Base-by-base conservation (phyloP, 495 filamentous ascomycete genomes). In the Staphylotrichum tortipilum region DNA sequence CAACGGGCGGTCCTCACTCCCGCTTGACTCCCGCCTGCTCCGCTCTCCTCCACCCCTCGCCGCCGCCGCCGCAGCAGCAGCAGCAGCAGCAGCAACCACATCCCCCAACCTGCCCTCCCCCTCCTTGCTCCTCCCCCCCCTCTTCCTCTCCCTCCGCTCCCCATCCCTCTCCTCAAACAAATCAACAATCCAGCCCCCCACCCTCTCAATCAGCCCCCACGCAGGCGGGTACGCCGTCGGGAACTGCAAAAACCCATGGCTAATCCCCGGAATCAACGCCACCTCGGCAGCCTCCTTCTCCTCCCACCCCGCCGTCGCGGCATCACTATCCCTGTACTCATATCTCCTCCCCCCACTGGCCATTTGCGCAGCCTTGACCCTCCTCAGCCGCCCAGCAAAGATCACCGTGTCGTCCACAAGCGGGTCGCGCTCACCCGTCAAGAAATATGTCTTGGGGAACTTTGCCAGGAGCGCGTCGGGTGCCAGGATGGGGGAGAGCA, bases 361-460 rank as follows among this genome's bases (percentile, higher is more conserved):
- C 40, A 72, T 57, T 29, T 74, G 74, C 2, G 82, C 84, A 5
- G 83, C 73, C 57, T 95, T 94, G 6, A 87, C 89, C 36, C 89
- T 79, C 12, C 89, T 76, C 7, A 98, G 65, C 1, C 94, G 73
- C 4, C 94, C 94, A 0, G 90, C 89, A 55, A 98, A 95, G 49
- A 98, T 88, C 3, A 94, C 86, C 0, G 92, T 98, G 66, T 98
- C 92, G 60, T 98, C 92, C 3, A 96, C 91, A 1, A 98, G 70
- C 1, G 92, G 92, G 59, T 98, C 92, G 24, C 91, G 84, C 65
- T 98, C 92, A 45, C 92, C 92, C 0, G 92, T 97, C 3, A 96
- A 71, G 64, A 98, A 86, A 60, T 88, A 94, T 0, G 85, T 90
- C 59, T 91, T 94, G 3, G 92, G 92, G 61, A 97, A 97, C 4